Base-by-base conservation (phyloP, 2,329 filamentous ascomycete genomes). In the Orbilia brochopaga region DNA sequence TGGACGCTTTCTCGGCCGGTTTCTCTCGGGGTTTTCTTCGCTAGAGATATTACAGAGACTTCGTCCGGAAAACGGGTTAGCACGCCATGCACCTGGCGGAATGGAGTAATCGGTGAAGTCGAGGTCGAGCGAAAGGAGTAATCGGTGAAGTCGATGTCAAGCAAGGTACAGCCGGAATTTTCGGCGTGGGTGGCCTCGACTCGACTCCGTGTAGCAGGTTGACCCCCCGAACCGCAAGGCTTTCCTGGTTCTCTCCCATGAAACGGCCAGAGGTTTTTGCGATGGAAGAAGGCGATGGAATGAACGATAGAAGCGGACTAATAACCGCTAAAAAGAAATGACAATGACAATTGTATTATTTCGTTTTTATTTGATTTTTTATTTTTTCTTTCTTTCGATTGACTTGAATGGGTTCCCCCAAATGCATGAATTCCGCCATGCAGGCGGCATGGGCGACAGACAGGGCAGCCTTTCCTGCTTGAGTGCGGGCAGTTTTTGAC, bases 171-270 rank as follows among this genome's bases (percentile, higher is more conserved):
- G n/a, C n/a, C n/a, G n/a, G n/a, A n/a, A n/a, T n/a, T n/a, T 48
- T 48, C 44, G 19, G 19, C 6, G 44, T 19, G n/a, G 17, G n/a
- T 19, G n/a, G 11, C 19, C 44, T 48, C 17, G 44, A 19, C 6
- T 10, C n/a, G n/a, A 19, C 44, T 48, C 44, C 44, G 44, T 48
- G 44, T 48, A 19, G 44, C 44, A 48, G 17, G 44, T 48, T 48
- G 15, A 21, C 3, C 44, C 44, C 44, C 37, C 37, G 19, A 23
- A 23, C 2, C 44, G 17, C 44, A 48, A 48, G 44, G 44, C 44
- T 48, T 48, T 48, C 44, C 44, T 23, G 17, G 44, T 48, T 23
- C 44, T 48, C 44, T 48, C 44, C 44, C 44, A 48, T 48, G 44
- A 48, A 48, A 48, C 44, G 19, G 11, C n/a, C 15, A 48, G 21